phyloP scores from a whole-genome alignment of 2,329 filamentous ascomycete genomes.

The Scedosporium boydii region DNA sequence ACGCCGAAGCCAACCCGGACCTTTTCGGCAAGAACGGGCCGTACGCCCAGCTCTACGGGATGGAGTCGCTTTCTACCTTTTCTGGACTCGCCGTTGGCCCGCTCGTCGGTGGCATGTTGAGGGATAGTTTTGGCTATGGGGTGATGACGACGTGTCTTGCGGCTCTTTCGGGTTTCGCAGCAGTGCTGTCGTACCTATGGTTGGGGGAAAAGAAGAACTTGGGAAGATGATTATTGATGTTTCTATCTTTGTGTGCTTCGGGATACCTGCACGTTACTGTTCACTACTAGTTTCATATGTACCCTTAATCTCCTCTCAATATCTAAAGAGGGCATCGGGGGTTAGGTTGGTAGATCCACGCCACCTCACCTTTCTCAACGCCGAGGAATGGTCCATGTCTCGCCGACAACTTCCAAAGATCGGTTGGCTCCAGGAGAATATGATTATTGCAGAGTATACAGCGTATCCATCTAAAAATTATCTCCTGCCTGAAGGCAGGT shows the following conservation, averaged over 20 bases:
- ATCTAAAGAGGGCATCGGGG: too few relatives aligned
- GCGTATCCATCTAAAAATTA: too few relatives aligned
- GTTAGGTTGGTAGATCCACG: too few relatives aligned
- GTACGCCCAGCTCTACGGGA: slow-evolving; percentile 9
- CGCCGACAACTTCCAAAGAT: too few relatives aligned
- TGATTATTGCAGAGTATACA: too few relatives aligned
- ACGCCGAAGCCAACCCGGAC: slow-evolving; percentile 7
- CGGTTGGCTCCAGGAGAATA: too few relatives aligned
- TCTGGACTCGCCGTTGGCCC: neutral
- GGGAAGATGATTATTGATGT: neutral
- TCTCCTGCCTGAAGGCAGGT: too few relatives aligned
- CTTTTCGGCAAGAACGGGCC: slow-evolving; percentile 10
- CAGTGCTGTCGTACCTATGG: neutral
- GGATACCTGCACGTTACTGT: neutral
- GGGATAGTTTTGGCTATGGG: neutral
- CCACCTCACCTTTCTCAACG: too few relatives aligned
- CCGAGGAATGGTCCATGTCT: too few relatives aligned
- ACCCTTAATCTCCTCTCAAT: too few relatives aligned
- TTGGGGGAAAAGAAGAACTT: neutral
- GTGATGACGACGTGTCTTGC: neutral
- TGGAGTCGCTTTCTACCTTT: neutral
- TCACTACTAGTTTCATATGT: neutral
- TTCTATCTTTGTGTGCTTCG: neutral
- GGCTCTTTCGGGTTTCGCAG: neutral
- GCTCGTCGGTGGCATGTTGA: neutral